These are phyloP conservation scores for Kazachstania viticola DNA, from an alignment of 805 yeast genomes.

Conservation along the genomic window DNA sequence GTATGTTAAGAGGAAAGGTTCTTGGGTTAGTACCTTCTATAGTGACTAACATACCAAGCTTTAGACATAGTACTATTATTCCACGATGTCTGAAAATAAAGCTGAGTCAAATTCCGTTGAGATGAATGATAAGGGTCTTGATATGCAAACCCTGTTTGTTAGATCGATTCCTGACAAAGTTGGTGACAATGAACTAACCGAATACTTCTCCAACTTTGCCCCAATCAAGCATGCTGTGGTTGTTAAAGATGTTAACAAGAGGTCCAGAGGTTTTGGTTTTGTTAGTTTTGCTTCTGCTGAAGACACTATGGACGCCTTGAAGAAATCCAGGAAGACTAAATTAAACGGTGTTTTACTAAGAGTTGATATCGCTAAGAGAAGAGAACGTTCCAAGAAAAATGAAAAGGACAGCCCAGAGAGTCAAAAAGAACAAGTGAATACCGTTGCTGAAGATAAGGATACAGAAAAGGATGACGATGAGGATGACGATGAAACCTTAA, in stretches of 20 bases:
- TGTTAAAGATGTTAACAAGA: constrained; percentile 63
- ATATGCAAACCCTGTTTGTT: constrained; percentile 61
- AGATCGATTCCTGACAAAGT: constrained; percentile 74
- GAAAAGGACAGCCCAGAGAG: constrained; percentile 3
- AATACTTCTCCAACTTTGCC: constrained; percentile 80
- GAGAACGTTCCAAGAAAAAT: constrained; percentile 53
- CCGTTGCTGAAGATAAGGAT: constrained; percentile 3
- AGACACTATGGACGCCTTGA: constrained; percentile 69
- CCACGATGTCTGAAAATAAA: constrained; percentile 2
- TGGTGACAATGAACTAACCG: constrained; percentile 69
- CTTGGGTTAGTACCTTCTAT: too few relatives aligned
- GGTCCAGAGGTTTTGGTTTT: constrained; percentile 91
- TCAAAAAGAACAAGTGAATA: constrained; percentile 2
- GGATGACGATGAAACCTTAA: constrained; percentile 32
- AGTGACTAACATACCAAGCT: too few relatives aligned
- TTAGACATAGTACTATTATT: background rate
- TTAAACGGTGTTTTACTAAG: constrained; percentile 56
- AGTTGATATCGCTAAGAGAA: constrained; percentile 83
- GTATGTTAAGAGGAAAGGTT: too few relatives aligned
- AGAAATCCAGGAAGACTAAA: constrained; percentile 50
- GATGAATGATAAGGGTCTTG: constrained; percentile 23
- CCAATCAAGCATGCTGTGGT: constrained; percentile 94
- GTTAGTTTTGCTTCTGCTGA: constrained; percentile 80
- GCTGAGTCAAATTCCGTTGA: background rate
- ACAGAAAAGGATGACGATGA: constrained; percentile 8